Evolutionary conservation across 352 stramenopile species (phyloP), one percentile per base, ranked within the genome.

Genomic region (Blastocystis sp.): DNA sequence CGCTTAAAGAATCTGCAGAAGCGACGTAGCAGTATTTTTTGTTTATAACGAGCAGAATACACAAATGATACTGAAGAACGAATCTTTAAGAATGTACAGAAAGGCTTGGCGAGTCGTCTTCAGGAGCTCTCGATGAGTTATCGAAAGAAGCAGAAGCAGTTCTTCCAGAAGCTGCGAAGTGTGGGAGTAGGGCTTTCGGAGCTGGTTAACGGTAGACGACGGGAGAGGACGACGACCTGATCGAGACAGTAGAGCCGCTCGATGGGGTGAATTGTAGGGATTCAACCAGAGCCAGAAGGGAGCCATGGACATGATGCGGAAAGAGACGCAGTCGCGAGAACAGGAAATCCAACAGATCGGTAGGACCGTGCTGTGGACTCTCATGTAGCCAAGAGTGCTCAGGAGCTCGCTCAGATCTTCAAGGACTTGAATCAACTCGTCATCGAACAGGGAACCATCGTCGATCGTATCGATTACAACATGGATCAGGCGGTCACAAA

Each of bases 381-480:
- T 76, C 26, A 15, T 77, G 66, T 76, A 88, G 97, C 97, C 26
- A 96, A 97, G 87, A 98, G 94, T 61, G 99, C 99, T 91, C 97
- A 98, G 89, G 97, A 99, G 91, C 92, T 99, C 20, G 96, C 96
- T 50, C 94, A 95, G 70, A 99, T 99, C 91, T 99, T 99, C 93
- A 99, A 99, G 91, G 97, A 99, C 92, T 92, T 99, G 9, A 96
- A 96, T 0, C 96, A 98, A 64, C 93, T 99, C 45, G 97, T 99
- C 20, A 99, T 99, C 92, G 97, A 99, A 92, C 97, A 99, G 91
- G 97, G 97, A 79, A 99, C 97, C 29, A 98, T 99, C 82, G 93
- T 99, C 20, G 97, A 99, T 93, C 95, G 97, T 43, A 99, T 99
- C 91, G 97, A 99, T 92, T 99, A 99, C 93, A 99, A 99, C 92